A percentile compares a stretch with the other conserved stretches of the same genome.
Conservation (phyloP, 257 asterid species). For the Lycium barbarum region DNA sequence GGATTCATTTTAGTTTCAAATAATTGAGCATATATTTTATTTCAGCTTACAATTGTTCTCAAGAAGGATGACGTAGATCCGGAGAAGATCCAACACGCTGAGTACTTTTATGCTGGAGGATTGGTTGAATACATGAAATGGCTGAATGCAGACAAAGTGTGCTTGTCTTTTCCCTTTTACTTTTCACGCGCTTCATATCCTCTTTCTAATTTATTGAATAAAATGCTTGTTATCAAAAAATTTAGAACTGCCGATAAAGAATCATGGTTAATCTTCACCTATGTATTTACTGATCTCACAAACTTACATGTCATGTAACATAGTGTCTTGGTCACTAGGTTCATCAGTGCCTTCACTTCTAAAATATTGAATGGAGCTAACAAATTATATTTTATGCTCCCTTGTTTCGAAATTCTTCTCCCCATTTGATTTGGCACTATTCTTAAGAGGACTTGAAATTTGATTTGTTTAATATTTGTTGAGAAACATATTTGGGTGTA, state of each 20-base stretch:
- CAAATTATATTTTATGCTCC: background rate
- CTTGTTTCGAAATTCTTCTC: background rate
- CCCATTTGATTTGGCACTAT: constrained; percentile 4
- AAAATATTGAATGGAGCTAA: background rate
- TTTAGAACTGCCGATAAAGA: background rate
- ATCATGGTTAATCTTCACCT: background rate
- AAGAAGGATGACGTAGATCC: constrained; percentile 68
- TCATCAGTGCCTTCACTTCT: constrained; percentile 11
- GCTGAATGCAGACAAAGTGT: constrained; percentile 94
- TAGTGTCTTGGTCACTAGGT: background rate
- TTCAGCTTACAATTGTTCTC: constrained; percentile 73
- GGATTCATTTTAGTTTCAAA: constrained; percentile 5
- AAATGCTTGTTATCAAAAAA: background rate
- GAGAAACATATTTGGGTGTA: background rate
- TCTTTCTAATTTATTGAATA: background rate
- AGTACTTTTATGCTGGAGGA: constrained; percentile 94
- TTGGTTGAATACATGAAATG: constrained; percentile 86
- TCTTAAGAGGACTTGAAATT: background rate
- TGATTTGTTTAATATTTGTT: background rate
- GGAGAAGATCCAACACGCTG: constrained; percentile 64
- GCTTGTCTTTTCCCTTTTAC: constrained; percentile 36
- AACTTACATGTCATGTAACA: background rate
- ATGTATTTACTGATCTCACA: background rate
- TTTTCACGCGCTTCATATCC: background rate
- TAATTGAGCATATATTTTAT: background rate